phyloP scores from a whole-genome alignment of 139 green algal genomes.

The Ettlia oleoabundans region DNA sequence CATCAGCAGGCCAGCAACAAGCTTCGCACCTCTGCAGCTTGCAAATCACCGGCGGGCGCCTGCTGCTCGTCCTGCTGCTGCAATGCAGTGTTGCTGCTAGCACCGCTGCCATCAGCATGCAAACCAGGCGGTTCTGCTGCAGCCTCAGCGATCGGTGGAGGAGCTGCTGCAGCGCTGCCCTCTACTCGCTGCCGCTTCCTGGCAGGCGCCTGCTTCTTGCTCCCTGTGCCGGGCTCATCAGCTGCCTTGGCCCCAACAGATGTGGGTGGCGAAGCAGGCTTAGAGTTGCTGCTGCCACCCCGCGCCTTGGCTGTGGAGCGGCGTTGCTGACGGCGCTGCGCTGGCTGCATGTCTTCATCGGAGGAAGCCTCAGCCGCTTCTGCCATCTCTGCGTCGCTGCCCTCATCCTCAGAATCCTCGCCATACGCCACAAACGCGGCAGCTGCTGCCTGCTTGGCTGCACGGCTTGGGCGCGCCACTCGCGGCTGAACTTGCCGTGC shows the following conservation, averaged over 20 bases:
- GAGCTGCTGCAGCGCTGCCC: background rate
- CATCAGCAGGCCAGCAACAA: too few relatives aligned
- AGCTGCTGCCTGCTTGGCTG: constrained; percentile 27
- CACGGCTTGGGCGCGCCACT: background rate
- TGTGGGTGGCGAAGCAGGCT: background rate
- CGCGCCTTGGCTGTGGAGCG: background rate
- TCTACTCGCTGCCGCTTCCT: background rate
- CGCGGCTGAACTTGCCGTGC: background rate
- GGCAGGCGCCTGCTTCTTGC: background rate
- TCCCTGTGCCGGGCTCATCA: background rate
- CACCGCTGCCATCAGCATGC: background rate
- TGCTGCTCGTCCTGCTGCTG: background rate
- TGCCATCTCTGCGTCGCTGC: background rate
- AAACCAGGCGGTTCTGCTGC: background rate
- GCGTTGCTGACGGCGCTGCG: background rate
- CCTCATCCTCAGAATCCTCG: background rate
- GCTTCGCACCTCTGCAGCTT: too few relatives aligned
- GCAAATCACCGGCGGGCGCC: background rate
- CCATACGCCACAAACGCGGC: constrained; percentile 26
- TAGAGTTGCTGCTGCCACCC: background rate
- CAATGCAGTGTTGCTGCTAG: background rate
- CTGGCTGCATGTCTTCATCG: background rate
- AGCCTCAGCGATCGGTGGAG: background rate
- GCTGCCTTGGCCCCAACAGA: background rate
- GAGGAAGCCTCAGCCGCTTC: background rate